phyloP scores from a whole-genome alignment of 495 filamentous ascomycete species.

The Penicillium soppii region DNA sequence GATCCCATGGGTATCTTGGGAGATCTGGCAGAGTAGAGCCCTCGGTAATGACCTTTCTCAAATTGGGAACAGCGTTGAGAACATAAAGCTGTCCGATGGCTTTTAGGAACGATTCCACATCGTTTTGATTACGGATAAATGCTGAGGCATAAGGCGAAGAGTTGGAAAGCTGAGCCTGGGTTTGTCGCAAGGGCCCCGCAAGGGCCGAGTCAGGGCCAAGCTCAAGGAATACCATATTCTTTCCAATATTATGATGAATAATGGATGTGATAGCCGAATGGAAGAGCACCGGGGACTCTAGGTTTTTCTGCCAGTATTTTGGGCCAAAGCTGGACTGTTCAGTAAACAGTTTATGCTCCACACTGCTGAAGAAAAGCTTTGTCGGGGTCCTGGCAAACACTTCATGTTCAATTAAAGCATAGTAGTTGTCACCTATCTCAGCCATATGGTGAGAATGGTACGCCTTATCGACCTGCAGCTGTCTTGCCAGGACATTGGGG shows the following conservation, averaged over 20 bases:
- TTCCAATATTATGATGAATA: slow-evolving; percentile 16
- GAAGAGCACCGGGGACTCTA: slow-evolving; percentile 39
- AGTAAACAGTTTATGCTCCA: slow-evolving; percentile 21
- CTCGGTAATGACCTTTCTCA: background rate
- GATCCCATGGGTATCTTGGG: slow-evolving; percentile 3
- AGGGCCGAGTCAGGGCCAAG: slow-evolving; percentile 48
- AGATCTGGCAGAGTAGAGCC: background rate
- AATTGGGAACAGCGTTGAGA: background rate
- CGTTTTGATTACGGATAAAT: background rate
- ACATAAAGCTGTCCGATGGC: slow-evolving; percentile 1
- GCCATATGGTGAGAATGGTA: slow-evolving; percentile 18
- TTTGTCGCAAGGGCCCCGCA: slow-evolving; percentile 35
- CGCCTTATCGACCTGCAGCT: slow-evolving; percentile 53
- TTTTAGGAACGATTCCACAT: background rate
- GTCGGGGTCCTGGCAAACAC: background rate
- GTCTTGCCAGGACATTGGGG: slow-evolving; percentile 43
- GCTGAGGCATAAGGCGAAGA: background rate
- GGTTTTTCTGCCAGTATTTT: slow-evolving; percentile 46
- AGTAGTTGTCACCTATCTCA: slow-evolving; percentile 8
- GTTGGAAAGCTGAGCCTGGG: slow-evolving; percentile 7
- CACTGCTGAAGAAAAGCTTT: slow-evolving; percentile 29
- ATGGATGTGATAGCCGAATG: too few relatives aligned
- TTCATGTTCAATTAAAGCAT: slow-evolving; percentile 18
- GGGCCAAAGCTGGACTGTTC: slow-evolving; percentile 14
- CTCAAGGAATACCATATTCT: slow-evolving; percentile 40